Base-by-base conservation (phyloP, 306 rosid species). In the Sindora glabra region DNA sequence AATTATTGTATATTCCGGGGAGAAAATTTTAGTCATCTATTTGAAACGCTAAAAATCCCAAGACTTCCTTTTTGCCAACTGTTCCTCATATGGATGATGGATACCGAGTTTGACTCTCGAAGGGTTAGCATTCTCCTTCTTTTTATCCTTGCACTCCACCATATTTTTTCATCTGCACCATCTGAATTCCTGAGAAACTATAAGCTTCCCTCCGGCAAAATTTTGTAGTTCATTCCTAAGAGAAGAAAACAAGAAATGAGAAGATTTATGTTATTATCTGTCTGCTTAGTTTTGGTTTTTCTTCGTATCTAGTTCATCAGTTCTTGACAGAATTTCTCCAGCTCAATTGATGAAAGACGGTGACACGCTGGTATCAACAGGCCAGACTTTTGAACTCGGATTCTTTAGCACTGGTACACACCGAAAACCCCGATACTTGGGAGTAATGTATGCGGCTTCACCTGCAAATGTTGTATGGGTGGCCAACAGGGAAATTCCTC, bases 401-500 rank as follows among this genome's bases (percentile, higher is more conserved):
- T 74, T 81, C 48, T 81, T 81, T 62, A 63, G 54, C 36, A 65
- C 74, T 15, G 27, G 11, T 9, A 54, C 53, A 18, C 15, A 49
- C 41, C 68, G 21, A 13, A 54, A 48, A 18, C 15, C 44, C 41
- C 68, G 21, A 13, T 81, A 81, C 54, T 68, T 81, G 30, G 86
- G 83, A 56, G 70, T 81, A 52, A 58, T 83, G 86, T 81, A 81
- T 49, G 61, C 70, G 44, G n/a, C 34, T 11, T 39, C 73, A 56
- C 76, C 68, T 10, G 41, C 56, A 2, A 25, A 61, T 22, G 41
- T 59, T 29, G 64, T 81, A 41, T 77, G 86, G 86, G 83, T 81
- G 18, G 86, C 86, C 59, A 77, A 77, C 60, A 70, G 71, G 71
- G 71, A 74, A 12, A 67, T 37, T 16, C 83, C 86, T 19, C 48